Evolutionary conservation across 1,284 basidiomycete genomes (phyloP), one percentile per base, ranked within the genome.

Genomic region (Chalciporus sp.): DNA sequence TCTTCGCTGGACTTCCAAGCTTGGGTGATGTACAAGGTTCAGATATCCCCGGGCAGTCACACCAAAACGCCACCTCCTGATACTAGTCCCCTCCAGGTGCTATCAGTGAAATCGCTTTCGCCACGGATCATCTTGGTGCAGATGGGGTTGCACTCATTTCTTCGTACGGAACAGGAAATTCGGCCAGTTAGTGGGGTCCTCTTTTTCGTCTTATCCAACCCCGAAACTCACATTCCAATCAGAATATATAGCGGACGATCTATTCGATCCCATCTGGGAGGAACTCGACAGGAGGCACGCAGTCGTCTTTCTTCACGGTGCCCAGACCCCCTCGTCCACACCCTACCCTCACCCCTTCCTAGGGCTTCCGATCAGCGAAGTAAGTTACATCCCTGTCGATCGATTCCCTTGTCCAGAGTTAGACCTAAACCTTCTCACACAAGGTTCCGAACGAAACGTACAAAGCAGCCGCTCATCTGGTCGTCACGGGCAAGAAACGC

Each of bases 401-500:
- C 47, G 42, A 58, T 56, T 44, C 42, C 46, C 42, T 49, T 45
- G 23, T 50, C 10, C 43, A 28, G 3, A 57, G 57, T 37, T 29
- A 60, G 62, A 61, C 28, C 54, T 64, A 26, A 29, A 44, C n/a
- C 47, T 39, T 19, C 23, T 23, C 9, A 27, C 17, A 51, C 42
- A 53, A 89, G 86, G 86, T 88, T 0, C 87, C 88, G 11, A 84
- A 87, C 63, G 87, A 90, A 69, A 90, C 88, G 0, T 88, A 81
- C 75, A 90, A 88, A 72, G 88, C 86, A 3, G 87, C 87, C 37
- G 81, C 86, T 1, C 85, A 88, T 65, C 78, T 90, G 43, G 85
- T 90, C 43, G 82, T 89, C 28, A 78, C 84, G 1, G 84, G 85
- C 46, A 82, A 82, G 60, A 86, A 85, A 66, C 80, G 84, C 46